These are phyloP conservation scores for Talaromyces adpressus DNA, from an alignment of 495 filamentous ascomycete genomes.

Conservation along the genomic window DNA sequence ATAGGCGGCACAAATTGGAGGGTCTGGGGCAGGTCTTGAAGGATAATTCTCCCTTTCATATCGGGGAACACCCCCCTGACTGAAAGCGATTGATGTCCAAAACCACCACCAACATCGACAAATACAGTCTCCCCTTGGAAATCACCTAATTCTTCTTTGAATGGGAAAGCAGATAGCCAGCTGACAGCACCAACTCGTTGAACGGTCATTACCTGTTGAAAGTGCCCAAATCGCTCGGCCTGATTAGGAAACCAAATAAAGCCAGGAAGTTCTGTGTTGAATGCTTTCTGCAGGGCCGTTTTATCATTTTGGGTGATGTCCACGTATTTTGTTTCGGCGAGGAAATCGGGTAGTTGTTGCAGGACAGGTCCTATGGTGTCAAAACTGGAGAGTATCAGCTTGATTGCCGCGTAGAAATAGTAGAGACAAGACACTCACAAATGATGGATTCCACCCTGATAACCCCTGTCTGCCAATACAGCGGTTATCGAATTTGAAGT, in stretches of 20 bases:
- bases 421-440: slow-evolving; percentile 9
- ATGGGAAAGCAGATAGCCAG: slow-evolving; percentile 27
- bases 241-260: slow-evolving; percentile 33
- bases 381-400: slow-evolving; percentile 21
- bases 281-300: slow-evolving; percentile 32
- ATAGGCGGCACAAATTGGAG: slow-evolving; percentile 26
- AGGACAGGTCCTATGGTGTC: slow-evolving; percentile 19
- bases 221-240: slow-evolving; percentile 24
- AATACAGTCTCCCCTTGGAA: slow-evolving; percentile 14
- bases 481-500: slow-evolving; percentile 23
- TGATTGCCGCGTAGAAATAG: neutral
- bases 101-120: slow-evolving; percentile 47
- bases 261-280: slow-evolving; percentile 27
- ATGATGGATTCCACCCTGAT: slow-evolving; percentile 11
- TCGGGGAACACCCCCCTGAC: slow-evolving; percentile 33
- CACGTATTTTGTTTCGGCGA: slow-evolving; percentile 30
- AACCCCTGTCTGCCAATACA: slow-evolving; percentile 1
- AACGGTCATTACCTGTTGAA: slow-evolving; percentile 33
- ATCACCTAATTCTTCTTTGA: slow-evolving; percentile 4
- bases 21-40: slow-evolving; percentile 44
- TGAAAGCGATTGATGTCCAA: slow-evolving; percentile 41
- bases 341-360: slow-evolving; percentile 28
- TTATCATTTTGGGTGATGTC: slow-evolving; percentile 26
- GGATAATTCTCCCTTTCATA: slow-evolving; percentile 35
- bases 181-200: slow-evolving; percentile 15